Evolutionary conservation across 2,329 filamentous ascomycete species (phyloP).

Genomic region (Diaporthe batatas): DNA sequence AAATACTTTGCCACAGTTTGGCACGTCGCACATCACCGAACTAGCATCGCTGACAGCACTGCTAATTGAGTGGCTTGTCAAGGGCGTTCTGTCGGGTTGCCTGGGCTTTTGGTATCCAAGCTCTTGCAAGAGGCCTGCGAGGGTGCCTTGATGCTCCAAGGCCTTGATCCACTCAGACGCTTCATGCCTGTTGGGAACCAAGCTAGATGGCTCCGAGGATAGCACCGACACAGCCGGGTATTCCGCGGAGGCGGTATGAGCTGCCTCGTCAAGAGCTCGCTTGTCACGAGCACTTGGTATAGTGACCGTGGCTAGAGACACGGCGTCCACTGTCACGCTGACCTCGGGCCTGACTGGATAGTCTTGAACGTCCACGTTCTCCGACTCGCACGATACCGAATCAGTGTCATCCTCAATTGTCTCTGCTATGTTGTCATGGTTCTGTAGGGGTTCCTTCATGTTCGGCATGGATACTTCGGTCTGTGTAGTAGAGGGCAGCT

Average conservation of each 20-base stretch:
- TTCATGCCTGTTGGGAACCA: slow-evolving; percentile 23
- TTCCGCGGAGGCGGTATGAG: not conserved
- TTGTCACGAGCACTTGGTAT: not conserved
- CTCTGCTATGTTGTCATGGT: not conserved
- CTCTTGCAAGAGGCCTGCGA: slow-evolving; percentile 51
- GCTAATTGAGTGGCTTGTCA: slow-evolving; percentile 43
- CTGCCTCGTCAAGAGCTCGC: not conserved
- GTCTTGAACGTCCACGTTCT: not conserved
- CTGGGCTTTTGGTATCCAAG: slow-evolving; percentile 45
- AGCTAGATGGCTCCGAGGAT: not conserved
- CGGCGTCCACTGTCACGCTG: not conserved
- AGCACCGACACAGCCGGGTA: not conserved
- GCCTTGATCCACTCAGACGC: slow-evolving; percentile 40
- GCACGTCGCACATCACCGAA: slow-evolving; percentile 38
- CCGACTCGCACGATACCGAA: not conserved
- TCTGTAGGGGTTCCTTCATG: not conserved
- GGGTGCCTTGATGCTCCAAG: slow-evolving; percentile 48
- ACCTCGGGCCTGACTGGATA: not conserved
- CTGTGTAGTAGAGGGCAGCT: not conserved
- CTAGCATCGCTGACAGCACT: slow-evolving; percentile 34
- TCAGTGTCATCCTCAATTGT: not conserved
- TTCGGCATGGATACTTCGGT: not conserved
- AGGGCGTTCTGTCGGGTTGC: slow-evolving; percentile 37
- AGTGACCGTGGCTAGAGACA: not conserved
- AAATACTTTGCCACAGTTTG: slow-evolving; percentile 62